A percentile compares a stretch with the other conserved stretches of the same genome.
Evolutionary conservation across 169 alveolate species (phyloP).

Genomic region (Plasmodium reichenowi): DNA sequence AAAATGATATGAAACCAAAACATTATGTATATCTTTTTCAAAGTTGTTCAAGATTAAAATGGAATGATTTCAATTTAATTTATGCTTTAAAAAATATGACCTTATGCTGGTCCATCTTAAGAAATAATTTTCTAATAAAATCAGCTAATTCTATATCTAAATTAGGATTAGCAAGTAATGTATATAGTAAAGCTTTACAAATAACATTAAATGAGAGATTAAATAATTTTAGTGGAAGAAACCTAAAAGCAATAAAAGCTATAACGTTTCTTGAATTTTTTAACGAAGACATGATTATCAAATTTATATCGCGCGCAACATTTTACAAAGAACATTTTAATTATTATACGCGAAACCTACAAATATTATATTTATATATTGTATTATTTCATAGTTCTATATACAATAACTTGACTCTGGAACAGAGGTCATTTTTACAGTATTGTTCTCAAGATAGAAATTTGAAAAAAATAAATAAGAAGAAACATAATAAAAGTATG

Average conservation of each 20-base stretch:
- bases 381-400: conserved; percentile 33
- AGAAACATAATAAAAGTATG: not conserved
- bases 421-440: conserved; percentile 40
- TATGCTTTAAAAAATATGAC: conserved; percentile 85
- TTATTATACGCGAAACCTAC: conserved; percentile 81
- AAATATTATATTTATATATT: conserved; percentile 78
- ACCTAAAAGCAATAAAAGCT: conserved; percentile 18
- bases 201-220: conserved; percentile 79
- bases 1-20: conserved; percentile 85
- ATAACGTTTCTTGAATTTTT: conserved; percentile 82
- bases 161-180: conserved; percentile 79
- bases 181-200: conserved; percentile 80
- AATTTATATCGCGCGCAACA: conserved; percentile 79
- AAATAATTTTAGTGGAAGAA: conserved; percentile 76
- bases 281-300: conserved; percentile 80
- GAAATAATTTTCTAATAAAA: conserved; percentile 84
- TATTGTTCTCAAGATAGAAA: conserved; percentile 41
- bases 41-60: conserved; percentile 79
- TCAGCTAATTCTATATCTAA: conserved; percentile 83
- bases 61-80: conserved; percentile 80
- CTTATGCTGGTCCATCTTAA: conserved; percentile 85
- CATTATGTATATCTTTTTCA: conserved; percentile 86
- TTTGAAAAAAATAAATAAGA: conserved; percentile 31
- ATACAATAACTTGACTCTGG: conserved; percentile 27
- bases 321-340: conserved; percentile 79